These are phyloP conservation scores for Akanthomyces muscarius DNA, from an alignment of 2,329 filamentous ascomycete species.

Conservation along the genomic window DNA sequence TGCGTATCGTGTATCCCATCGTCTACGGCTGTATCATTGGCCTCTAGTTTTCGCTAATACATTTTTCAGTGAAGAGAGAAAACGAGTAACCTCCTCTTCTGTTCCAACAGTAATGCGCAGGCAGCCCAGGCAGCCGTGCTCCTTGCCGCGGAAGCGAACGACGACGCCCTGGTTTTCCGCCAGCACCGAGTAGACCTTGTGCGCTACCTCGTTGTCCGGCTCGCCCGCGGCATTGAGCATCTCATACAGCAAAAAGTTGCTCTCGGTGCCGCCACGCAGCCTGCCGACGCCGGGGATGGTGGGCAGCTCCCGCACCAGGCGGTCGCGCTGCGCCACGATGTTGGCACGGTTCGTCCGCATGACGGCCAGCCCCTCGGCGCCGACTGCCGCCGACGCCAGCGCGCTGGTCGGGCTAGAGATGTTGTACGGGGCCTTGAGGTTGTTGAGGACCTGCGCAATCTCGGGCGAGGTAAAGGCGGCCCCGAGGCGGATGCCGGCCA, in stretches of 20 bases:
- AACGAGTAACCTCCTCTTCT: constrained; percentile 75
- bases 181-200: constrained; percentile 77
- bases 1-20: not conserved
- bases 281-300: constrained; percentile 72
- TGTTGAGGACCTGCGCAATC: constrained; percentile 80
- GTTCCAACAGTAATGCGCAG: constrained; percentile 91
- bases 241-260: constrained; percentile 90
- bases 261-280: constrained; percentile 72
- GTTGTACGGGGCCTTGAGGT: constrained; percentile 94
- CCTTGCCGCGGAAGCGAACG: constrained; percentile 88
- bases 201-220: constrained; percentile 74
- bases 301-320: constrained; percentile 69
- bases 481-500: constrained; percentile 89
- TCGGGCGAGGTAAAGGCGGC: constrained; percentile 73
- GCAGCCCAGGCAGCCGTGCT: constrained; percentile 84
- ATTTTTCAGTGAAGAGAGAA: constrained; percentile 63
- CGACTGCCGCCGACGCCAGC: constrained; percentile 71
- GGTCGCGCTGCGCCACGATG: constrained; percentile 72
- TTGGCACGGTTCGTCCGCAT: constrained; percentile 69
- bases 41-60: constrained; percentile 43
- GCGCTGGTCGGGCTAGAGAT: constrained; percentile 83
- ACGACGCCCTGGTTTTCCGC: constrained; percentile 87
- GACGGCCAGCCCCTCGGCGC: constrained; percentile 59
- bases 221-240: constrained; percentile 69
- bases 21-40: not conserved